A percentile compares a stretch with the other conserved stretches of the same genome.
Evolutionary conservation across 148 eudicot genomes (phyloP).

Genomic region (Limonium bicolor): DNA sequence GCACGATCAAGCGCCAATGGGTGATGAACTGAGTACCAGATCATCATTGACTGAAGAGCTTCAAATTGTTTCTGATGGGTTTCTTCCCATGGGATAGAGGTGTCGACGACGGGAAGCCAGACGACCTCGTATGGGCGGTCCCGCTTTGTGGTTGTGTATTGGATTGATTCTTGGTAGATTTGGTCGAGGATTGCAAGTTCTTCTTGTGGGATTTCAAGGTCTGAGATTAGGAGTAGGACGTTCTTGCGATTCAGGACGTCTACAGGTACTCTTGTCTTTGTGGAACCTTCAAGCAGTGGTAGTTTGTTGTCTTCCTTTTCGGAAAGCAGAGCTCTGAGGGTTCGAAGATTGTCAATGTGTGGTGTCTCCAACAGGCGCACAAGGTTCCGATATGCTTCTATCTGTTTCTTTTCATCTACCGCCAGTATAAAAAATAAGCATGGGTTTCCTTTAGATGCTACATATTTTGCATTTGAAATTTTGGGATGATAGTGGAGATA

Average conservation of each 20-base stretch:
- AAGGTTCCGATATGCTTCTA: conserved; percentile 35
- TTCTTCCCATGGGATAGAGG: conserved; percentile 22
- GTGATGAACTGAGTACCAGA: conserved; percentile 45
- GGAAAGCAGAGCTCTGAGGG: conserved; percentile 33
- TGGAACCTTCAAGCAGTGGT: conserved; percentile 42
- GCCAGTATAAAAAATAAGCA: background rate
- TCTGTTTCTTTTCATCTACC: conserved; percentile 43
- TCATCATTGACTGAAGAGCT: conserved; percentile 26
- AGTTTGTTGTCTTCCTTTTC: conserved; percentile 36
- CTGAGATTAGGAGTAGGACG: conserved; percentile 48
- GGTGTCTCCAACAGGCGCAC: conserved; percentile 28
- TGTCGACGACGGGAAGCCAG: conserved; percentile 55
- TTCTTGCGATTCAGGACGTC: conserved; percentile 41
- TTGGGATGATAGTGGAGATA: too few relatives aligned
- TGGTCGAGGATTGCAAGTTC: conserved; percentile 48
- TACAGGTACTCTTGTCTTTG: conserved; percentile 34
- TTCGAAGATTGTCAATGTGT: conserved; percentile 56
- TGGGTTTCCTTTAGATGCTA: too few relatives aligned
- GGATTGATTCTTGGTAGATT: conserved; percentile 43
- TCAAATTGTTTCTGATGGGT: conserved; percentile 24
- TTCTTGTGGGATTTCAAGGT: conserved; percentile 45
- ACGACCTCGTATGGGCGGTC: conserved; percentile 52
- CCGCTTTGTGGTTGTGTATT: conserved; percentile 18
- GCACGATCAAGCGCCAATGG: conserved; percentile 49
- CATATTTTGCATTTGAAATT: too few relatives aligned